Percentiles rank a stretch among this genome's conserved stretches.
phyloP scores from a whole-genome alignment of 441 rosid species.

The Isatis lusitanica region DNA sequence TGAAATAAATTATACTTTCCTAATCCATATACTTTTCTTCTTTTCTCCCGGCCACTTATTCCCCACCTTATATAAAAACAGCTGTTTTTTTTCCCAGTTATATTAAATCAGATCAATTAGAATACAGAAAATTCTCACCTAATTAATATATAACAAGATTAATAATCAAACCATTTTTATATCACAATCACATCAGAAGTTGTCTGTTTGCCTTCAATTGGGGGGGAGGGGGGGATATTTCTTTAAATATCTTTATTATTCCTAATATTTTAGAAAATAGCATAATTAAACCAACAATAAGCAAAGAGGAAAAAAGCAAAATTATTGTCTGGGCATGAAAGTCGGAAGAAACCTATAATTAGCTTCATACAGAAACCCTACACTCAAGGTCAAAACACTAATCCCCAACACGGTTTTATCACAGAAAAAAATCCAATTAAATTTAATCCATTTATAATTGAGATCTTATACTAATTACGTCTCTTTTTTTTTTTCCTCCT shows the following conservation, averaged over 20 bases:
- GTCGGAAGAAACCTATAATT: constrained; percentile 44
- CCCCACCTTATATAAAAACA: not conserved
- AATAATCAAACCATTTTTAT: no score
- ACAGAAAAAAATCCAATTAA: constrained; percentile 32
- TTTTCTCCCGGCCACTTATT: not conserved
- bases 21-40: constrained; percentile 10
- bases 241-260: not conserved
- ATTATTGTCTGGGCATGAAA: constrained; percentile 40
- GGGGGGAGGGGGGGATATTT: no score
- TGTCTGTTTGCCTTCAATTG: not conserved
- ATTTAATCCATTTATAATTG: constrained; percentile 8
- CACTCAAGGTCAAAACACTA: constrained; percentile 40
- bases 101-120: not conserved
- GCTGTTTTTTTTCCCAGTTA: not conserved
- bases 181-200: not conserved
- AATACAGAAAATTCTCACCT: not conserved
- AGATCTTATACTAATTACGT: constrained; percentile 15
- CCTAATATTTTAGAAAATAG: not conserved
- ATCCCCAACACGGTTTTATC: constrained; percentile 45
- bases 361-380: constrained; percentile 28
- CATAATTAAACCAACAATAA: not conserved
- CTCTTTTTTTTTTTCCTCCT: not conserved
- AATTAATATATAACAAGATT: not conserved
- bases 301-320: not conserved
- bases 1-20: not conserved